A percentile compares a stretch with the other conserved stretches of the same genome.
phyloP scores from a whole-genome alignment of 176 grass and related monocot genomes.

The barley (Hordeum vulgare) region MorexV3_pseudomolecules_assembly NC_058521.1:73485256-73485755 shows the following conservation, averaged over 20 bases:
- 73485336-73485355: background rate
- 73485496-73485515: background rate
- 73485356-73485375: background rate
- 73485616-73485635: constrained; percentile 81
- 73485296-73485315: background rate
- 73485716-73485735: constrained; percentile 79
- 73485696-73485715: constrained; percentile 56
- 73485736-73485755: constrained; percentile 78
- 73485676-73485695: constrained; percentile 67
- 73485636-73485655: constrained; percentile 63
- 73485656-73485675: constrained; percentile 89
- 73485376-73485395: background rate
- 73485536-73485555: constrained; percentile 61
- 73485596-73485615: constrained; percentile 92
- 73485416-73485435: background rate
- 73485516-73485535: constrained; percentile 55
- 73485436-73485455: constrained; percentile 20
- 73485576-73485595: constrained; percentile 84
- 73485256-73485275: background rate
- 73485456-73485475: background rate
- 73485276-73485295: background rate
- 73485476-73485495: background rate
- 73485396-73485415: background rate
- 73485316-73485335: background rate
- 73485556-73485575: constrained; percentile 82